A percentile compares a stretch with the other conserved stretches of the same genome.
Conservation (phyloP, 179 eudicot species). For the Vitellaria paradoxa region DNA sequence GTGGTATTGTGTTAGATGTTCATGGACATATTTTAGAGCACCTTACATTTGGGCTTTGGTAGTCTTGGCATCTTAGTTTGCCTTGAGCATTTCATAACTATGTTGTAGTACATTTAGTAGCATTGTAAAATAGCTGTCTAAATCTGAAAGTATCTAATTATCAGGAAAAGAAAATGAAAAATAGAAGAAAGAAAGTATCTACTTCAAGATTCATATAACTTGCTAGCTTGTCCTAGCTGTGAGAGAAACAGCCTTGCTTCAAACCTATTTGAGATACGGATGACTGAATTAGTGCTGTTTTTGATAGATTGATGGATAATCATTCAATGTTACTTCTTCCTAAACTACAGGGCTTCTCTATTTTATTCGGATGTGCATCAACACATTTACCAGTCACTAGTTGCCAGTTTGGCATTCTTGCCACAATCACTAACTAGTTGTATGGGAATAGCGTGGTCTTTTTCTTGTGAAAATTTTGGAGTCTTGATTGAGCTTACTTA, state of each 20-base stretch:
- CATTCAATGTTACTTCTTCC: too few species aligned
- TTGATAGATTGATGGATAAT: neutral
- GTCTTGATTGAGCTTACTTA: conserved; percentile 13
- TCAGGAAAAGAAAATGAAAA: too few species aligned
- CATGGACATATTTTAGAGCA: neutral
- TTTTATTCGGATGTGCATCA: neutral
- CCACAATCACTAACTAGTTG: neutral
- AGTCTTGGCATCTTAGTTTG: neutral
- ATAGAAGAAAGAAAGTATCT: too few species aligned
- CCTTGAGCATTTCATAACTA: neutral
- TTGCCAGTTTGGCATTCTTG: neutral
- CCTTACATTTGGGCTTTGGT: neutral
- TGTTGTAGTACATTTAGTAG: neutral
- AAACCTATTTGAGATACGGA: neutral
- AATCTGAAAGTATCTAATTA: neutral
- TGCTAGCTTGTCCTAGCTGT: too few species aligned
- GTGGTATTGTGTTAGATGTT: too few species aligned
- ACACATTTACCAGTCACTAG: neutral
- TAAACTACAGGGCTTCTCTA: neutral
- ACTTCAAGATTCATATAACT: too few species aligned
- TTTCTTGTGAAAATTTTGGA: neutral
- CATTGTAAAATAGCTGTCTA: neutral
- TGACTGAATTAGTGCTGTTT: neutral
- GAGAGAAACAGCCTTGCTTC: neutral
- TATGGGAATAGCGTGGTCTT: conserved; percentile 3